Conservation (phyloP, 805 yeast genomes). For the Priceomyces carsonii region DNA sequence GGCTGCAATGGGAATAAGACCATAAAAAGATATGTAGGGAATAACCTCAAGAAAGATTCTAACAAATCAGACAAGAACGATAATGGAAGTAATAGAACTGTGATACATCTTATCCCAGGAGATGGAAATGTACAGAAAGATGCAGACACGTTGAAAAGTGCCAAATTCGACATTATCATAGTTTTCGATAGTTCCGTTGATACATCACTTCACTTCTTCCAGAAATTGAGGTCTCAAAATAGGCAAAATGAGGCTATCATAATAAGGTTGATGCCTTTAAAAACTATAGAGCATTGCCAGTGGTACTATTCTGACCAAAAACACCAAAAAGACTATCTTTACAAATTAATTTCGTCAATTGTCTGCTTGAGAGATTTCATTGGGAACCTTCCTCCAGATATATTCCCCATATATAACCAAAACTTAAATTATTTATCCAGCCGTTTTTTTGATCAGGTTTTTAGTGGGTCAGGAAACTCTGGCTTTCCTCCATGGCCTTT, state of each 20-base stretch:
- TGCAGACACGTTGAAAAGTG: conserved; percentile 22
- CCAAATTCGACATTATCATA: conserved; percentile 58
- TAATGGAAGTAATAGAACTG: conserved; percentile 9
- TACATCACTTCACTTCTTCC: conserved; percentile 31
- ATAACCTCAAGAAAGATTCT: conserved; percentile 51
- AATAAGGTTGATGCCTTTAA: conserved; percentile 69
- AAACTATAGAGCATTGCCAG: conserved; percentile 81
- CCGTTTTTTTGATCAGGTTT: conserved; percentile 53
- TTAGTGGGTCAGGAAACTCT: conserved; percentile 12
- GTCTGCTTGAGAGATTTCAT: conserved; percentile 81
- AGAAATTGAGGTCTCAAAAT: conserved; percentile 29
- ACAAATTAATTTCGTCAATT: conserved; percentile 74
- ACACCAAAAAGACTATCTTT: conserved; percentile 44
- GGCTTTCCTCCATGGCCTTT: conserved; percentile 66
- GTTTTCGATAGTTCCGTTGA: conserved; percentile 66
- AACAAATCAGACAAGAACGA: conserved; percentile 12
- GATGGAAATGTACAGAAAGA: conserved; percentile 22
- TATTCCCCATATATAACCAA: conserved; percentile 72
- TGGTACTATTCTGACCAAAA: conserved; percentile 41
- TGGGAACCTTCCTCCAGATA: conserved; percentile 78
- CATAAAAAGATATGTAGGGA: conserved; percentile 63
- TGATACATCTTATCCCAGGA: conserved; percentile 47
- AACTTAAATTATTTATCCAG: conserved; percentile 59
- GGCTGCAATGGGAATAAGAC: conserved; percentile 52
- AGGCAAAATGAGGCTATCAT: conserved; percentile 48